Evolutionary conservation across 495 filamentous ascomycete species (phyloP), one percentile per base, ranked within the genome.

Genomic region (Penicillium nucicola): DNA sequence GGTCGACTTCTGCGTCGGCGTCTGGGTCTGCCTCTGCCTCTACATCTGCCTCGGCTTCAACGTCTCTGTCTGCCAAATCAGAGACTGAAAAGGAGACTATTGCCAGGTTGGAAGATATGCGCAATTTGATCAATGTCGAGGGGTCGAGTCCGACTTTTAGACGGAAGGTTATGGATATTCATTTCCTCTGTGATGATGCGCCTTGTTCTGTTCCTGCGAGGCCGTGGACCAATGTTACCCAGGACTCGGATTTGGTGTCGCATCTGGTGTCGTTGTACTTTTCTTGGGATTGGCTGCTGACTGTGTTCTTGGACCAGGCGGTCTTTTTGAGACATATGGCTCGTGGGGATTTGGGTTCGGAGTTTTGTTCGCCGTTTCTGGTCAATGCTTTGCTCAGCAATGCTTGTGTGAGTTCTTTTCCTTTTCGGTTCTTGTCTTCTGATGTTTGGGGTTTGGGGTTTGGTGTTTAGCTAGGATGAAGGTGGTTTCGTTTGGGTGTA

Each of bases 201-300:
- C 64, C 68, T 1, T 61, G 72, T 32, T 58, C 61, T 22, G 73
- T 81, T 0, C 74, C 74, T 5, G 73, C 76, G 17, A 56, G 52
- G 36, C 75, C 77, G 2, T 83, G 79, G 79, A 83, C 79, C 7
- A 65, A 36, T 9, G 72, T 81, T 5, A 80, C 77, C 0, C 66
- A 66, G 19, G 75, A 79, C 48, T 60, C 66, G 25, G 77, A 75
- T 25, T 58, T 83, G 35, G 78, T 83, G 6, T 79, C 77, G 13
- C 71, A 78, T 66, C 63, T 81, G 9, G 57, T 83, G 1, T 77
- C 74, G 19, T 44, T 77, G 3, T 83, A 78, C 55, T 81, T 83
- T 61, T 71, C 74, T 5, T 81, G 77, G 77, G 73, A 79, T 53
- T 77, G 78, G 52, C 70, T 75, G n/a, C 76, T 78, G 20, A 63